Base-by-base conservation (phyloP, 768 basidiomycete species). In the Trametes cinnabarina region DNA sequence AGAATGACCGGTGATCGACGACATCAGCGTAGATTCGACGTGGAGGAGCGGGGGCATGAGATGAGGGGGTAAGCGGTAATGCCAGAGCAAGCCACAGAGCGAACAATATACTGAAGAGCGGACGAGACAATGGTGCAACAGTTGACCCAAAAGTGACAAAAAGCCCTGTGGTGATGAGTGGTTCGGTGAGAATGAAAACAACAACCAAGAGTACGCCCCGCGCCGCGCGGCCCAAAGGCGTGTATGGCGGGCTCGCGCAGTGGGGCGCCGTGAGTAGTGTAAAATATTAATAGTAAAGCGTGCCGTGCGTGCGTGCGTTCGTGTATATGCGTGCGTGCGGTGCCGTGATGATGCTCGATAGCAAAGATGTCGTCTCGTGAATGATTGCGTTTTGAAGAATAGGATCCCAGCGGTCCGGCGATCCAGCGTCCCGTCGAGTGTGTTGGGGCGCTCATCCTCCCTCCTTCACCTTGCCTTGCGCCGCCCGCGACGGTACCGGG, bases 311-410 rank as follows among this genome's bases (percentile, higher is more conserved):
- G 47, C 59, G 52, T 57, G 63, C 61, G 58, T 51, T 60, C 60
- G 60, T 63, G 61, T 60, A 55, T 63, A 34, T 63, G 64, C 58
- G 64, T 65, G 64, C 60, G 63, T 65, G 61, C 64, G 61, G 52
- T 62, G 64, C 57, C 59, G 57, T 63, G 52, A 58, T 58, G 59
- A 44, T 62, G 61, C 55, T 20, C 12, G 51, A 30, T 22, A 57
- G 63, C 59, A 57, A 39, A 48, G 35, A 44, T 14, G 57, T 57
- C 58, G 63, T 59, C 56, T 57, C 60, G 63, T 65, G 51, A 57
- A 61, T 61, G 57, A 48, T 55, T 48, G 22, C 41, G 39, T 47
- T 50, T 52, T 46, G 40, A 40, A 50, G 19, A 46, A n/a, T 30
- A 23, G 11, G 42, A 19, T 35, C 30, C 19, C 14, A 25, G 35